phyloP scores from a whole-genome alignment of 148 eudicot genomes.

The Drosera capensis region DNA sequence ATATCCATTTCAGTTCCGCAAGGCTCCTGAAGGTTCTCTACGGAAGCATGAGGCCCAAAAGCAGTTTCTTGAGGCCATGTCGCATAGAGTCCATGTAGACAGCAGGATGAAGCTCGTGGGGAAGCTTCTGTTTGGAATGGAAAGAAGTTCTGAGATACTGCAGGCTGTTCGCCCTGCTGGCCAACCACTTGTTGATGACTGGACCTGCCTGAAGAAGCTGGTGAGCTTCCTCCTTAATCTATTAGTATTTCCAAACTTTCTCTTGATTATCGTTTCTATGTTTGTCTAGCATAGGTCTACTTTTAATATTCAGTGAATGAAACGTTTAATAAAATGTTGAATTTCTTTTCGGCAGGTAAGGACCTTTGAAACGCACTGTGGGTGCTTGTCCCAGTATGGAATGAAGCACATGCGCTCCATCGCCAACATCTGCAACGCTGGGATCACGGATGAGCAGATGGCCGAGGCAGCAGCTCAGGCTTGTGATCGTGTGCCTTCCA shows the following conservation, averaged over 20 bases:
- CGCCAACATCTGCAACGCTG: conserved; percentile 87
- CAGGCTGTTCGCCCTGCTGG: conserved; percentile 51
- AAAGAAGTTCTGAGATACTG: conserved; percentile 49
- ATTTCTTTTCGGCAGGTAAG: conserved; percentile 39
- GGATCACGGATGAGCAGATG: conserved; percentile 55
- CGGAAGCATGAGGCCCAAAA: conserved; percentile 68
- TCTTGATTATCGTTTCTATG: too few relatives aligned
- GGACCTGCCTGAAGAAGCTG: conserved; percentile 70
- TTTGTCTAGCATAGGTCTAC: too few relatives aligned
- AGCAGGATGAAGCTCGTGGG: conserved; percentile 61
- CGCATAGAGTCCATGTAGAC: conserved; percentile 81
- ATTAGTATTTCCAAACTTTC: too few relatives aligned
- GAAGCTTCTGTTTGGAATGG: conserved; percentile 81
- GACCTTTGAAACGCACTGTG: conserved; percentile 76
- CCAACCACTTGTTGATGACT: conserved; percentile 85
- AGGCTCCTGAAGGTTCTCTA: conserved; percentile 82
- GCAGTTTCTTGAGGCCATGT: conserved; percentile 69
- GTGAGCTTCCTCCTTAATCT: conserved; percentile 19
- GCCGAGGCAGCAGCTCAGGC: conserved; percentile 77
- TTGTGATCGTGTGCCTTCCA: conserved; percentile 51
- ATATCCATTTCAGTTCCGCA: conserved; percentile 41
- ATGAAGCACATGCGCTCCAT: conserved; percentile 97
- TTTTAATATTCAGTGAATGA: not conserved
- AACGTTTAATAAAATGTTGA: not conserved
- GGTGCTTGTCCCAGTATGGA: conserved; percentile 81